phyloP scores from a whole-genome alignment of 164 flowering plant species.

The Vitis cinerea region DNA sequence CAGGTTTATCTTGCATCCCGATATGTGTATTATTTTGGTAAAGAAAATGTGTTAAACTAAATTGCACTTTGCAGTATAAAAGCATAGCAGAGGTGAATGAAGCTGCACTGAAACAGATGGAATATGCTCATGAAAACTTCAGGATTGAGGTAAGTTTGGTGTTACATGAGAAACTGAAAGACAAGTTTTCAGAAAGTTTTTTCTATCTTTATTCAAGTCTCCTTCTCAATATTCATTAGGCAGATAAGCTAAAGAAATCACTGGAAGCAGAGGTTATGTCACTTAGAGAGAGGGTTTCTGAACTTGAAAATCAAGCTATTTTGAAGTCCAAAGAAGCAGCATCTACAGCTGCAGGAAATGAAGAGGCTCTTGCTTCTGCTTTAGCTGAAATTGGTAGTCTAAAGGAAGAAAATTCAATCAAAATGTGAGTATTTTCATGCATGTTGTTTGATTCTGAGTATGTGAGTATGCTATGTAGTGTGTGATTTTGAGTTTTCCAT shows the following conservation, averaged over 20 bases:
- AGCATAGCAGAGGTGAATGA: slow-evolving; percentile 88
- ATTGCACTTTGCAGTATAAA: slow-evolving; percentile 62
- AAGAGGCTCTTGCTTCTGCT: slow-evolving; percentile 66
- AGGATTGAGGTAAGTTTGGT: slow-evolving; percentile 58
- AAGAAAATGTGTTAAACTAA: neutral
- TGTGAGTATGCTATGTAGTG: too few species aligned
- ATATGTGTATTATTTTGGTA: neutral
- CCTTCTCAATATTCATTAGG: slow-evolving; percentile 29
- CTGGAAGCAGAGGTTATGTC: slow-evolving; percentile 68
- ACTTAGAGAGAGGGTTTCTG: slow-evolving; percentile 50
- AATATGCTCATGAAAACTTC: slow-evolving; percentile 64
- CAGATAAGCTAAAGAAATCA: slow-evolving; percentile 60
- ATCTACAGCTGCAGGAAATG: slow-evolving; percentile 55
- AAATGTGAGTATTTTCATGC: slow-evolving; percentile 37
- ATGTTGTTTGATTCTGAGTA: neutral
- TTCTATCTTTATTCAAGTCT: slow-evolving; percentile 1
- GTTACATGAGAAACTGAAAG: neutral
- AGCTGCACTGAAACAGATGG: slow-evolving; percentile 81
- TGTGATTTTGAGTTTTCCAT: neutral
- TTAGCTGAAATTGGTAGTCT: slow-evolving; percentile 48
- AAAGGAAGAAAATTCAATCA: slow-evolving; percentile 53
- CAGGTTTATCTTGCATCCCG: slow-evolving; percentile 46
- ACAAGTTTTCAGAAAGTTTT: neutral
- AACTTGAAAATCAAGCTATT: slow-evolving; percentile 57
- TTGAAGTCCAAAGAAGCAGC: slow-evolving; percentile 56